Evolutionary conservation across 805 yeast genomes (phyloP).

Genomic region (Priceomyces castillae): DNA sequence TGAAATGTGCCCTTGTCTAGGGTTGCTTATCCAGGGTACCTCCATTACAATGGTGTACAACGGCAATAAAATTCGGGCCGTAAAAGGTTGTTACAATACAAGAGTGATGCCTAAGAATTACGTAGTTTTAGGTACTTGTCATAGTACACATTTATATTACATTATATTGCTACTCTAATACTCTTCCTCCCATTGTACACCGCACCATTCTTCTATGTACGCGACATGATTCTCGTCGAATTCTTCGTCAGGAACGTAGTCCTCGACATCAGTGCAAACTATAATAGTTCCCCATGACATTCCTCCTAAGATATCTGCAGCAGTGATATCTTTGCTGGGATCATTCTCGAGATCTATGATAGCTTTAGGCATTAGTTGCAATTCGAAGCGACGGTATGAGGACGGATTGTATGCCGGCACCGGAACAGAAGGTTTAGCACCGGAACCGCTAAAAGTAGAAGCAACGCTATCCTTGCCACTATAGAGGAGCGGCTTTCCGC

Average conservation of each 20-base stretch:
- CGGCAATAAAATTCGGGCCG: no score
- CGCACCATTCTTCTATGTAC: conserved; percentile 75
- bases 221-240: conserved; percentile 70
- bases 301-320: conserved; percentile 56
- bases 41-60: no score
- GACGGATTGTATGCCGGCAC: conserved; percentile 60
- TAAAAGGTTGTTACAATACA: no score
- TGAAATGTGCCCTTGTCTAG: no score
- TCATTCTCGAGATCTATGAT: conserved; percentile 74
- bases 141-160: conserved; percentile 5
- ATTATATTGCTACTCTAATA: conserved; percentile 13
- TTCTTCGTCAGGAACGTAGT: conserved; percentile 47
- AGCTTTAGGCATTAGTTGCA: conserved; percentile 93
- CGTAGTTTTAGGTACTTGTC: no score
- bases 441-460: conserved; percentile 22
- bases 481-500: conserved; percentile 75
- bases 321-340: conserved; percentile 14
- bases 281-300: conserved; percentile 98
- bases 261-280: conserved; percentile 73
- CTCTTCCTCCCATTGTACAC: conserved; percentile 80
- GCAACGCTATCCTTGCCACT: conserved; percentile 58
- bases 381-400: conserved; percentile 64
- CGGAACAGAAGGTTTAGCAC: conserved; percentile 42
- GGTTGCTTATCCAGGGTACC: no score
- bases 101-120: no score